These are phyloP conservation scores for Annulohypoxylon stygium DNA, from an alignment of 495 filamentous ascomycete species.

Conservation along the genomic window DNA sequence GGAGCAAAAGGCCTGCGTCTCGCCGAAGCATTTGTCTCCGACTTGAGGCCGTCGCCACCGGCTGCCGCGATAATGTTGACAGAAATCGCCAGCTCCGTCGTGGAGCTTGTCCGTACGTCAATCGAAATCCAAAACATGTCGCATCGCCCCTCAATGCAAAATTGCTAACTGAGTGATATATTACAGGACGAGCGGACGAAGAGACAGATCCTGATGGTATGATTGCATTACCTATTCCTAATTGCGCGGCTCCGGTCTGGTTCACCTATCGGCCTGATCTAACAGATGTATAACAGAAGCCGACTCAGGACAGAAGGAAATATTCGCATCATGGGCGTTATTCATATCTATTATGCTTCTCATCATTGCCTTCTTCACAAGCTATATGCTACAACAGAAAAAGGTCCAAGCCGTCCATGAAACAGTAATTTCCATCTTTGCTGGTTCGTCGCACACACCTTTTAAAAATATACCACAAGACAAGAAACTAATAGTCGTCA, in stretches of 20 bases:
- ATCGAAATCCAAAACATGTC: not conserved
- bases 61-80: slow-evolving; percentile 49
- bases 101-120: slow-evolving; percentile 59
- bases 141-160: not conserved
- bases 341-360: slow-evolving; percentile 95
- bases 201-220: slow-evolving; percentile 66
- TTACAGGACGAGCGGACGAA: slow-evolving; percentile 61
- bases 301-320: slow-evolving; percentile 79
- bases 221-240: slow-evolving; percentile 21
- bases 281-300: slow-evolving; percentile 52
- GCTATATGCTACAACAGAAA: slow-evolving; percentile 93
- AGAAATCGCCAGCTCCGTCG: slow-evolving; percentile 55
- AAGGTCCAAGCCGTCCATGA: slow-evolving; percentile 98
- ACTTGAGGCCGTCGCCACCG: slow-evolving; percentile 32
- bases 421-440: slow-evolving; percentile 98
- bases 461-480: not conserved
- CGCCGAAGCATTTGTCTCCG: slow-evolving; percentile 33
- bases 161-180: slow-evolving; percentile 41
- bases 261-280: slow-evolving; percentile 34
- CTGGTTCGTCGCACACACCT: slow-evolving; percentile 68
- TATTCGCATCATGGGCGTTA: slow-evolving; percentile 93
- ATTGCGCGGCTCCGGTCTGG: slow-evolving; percentile 23
- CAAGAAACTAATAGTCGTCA: slow-evolving; percentile 24
- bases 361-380: slow-evolving; percentile 94
- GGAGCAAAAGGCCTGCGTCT: slow-evolving; percentile 39